Evolutionary conservation across 2,329 filamentous ascomycete species (phyloP).

Genomic region (Aureobasidium uvarum): DNA sequence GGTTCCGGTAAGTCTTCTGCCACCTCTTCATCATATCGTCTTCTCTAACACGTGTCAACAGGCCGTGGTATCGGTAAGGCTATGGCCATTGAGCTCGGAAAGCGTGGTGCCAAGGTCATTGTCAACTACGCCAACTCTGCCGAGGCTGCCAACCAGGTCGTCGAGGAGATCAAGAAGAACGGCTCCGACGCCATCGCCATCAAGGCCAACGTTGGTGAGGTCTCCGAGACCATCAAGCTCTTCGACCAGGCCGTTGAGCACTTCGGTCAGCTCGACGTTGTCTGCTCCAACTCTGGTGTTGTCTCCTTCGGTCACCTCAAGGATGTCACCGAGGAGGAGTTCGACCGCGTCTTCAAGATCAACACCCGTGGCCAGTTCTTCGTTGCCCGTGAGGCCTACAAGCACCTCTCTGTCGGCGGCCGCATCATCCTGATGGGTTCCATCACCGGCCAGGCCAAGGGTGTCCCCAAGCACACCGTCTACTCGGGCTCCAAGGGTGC

Average conservation of each 20-base stretch:
- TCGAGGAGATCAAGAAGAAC: conserved; percentile 62
- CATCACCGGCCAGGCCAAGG: conserved; percentile 58
- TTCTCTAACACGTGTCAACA: conserved; percentile 36
- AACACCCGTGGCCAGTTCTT: conserved; percentile 65
- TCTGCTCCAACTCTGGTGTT: conserved; percentile 66
- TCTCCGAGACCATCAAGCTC: conserved; percentile 60
- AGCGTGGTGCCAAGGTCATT: conserved; percentile 63
- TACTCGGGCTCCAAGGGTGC: conserved; percentile 56
- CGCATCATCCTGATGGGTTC: conserved; percentile 56
- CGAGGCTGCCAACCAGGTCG: conserved; percentile 63
- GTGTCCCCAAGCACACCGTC: conserved; percentile 54
- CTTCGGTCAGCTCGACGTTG: conserved; percentile 68
- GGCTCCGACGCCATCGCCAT: conserved; percentile 63
- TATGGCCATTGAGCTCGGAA: conserved; percentile 65
- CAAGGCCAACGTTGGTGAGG: conserved; percentile 66
- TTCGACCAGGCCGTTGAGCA: conserved; percentile 62
- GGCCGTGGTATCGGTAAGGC: conserved; percentile 65
- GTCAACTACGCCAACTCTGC: conserved; percentile 67
- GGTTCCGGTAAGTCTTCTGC: conserved; percentile 46
- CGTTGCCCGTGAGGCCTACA: conserved; percentile 58
- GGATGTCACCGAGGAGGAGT: conserved; percentile 56
- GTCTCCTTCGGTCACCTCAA: conserved; percentile 55
- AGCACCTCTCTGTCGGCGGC: conserved; percentile 52
- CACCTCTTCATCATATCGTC: background rate
- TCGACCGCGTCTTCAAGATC: conserved; percentile 59